phyloP scores from a whole-genome alignment of 2,329 filamentous ascomycete genomes.

The Tolypocladium pustulatum region DNA sequence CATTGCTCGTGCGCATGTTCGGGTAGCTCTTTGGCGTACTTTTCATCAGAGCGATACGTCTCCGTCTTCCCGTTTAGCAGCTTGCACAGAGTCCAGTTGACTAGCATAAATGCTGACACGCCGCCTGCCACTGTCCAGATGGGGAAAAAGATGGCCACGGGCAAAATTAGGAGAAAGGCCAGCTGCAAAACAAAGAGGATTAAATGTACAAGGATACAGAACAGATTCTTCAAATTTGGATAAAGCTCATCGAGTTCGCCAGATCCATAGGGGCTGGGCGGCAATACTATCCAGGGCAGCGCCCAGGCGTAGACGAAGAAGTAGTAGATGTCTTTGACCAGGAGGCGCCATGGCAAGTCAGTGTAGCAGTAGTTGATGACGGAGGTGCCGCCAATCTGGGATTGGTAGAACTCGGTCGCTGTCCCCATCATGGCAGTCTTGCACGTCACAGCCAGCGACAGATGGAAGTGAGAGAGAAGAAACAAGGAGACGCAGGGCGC shows the following conservation, averaged over 20 bases:
- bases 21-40: slow-evolving; percentile 36
- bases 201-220: slow-evolving; percentile 45
- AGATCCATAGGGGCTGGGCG: slow-evolving; percentile 40
- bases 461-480: no score
- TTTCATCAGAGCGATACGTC: slow-evolving; percentile 40
- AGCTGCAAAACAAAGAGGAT: slow-evolving; percentile 50
- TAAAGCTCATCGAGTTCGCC: slow-evolving; percentile 54
- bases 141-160: slow-evolving; percentile 35
- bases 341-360: slow-evolving; percentile 39
- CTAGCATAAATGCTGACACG: slow-evolving; percentile 31
- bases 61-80: slow-evolving; percentile 39
- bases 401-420: slow-evolving; percentile 43
- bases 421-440: slow-evolving; percentile 13
- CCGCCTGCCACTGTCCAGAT: slow-evolving; percentile 34
- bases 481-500: neutral
- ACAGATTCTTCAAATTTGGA: slow-evolving; percentile 44
- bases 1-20: slow-evolving; percentile 57
- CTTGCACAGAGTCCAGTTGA: slow-evolving; percentile 41
- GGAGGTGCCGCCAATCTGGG: slow-evolving; percentile 45
- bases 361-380: slow-evolving; percentile 53
- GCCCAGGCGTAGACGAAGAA: slow-evolving; percentile 45
- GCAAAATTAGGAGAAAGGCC: slow-evolving; percentile 47
- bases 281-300: slow-evolving; percentile 51
- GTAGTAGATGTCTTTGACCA: slow-evolving; percentile 42
- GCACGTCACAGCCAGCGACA: neutral